These are phyloP conservation scores for Nemania sp. DNA, from an alignment of 2,329 filamentous ascomycete species.

Conservation along the genomic window DNA sequence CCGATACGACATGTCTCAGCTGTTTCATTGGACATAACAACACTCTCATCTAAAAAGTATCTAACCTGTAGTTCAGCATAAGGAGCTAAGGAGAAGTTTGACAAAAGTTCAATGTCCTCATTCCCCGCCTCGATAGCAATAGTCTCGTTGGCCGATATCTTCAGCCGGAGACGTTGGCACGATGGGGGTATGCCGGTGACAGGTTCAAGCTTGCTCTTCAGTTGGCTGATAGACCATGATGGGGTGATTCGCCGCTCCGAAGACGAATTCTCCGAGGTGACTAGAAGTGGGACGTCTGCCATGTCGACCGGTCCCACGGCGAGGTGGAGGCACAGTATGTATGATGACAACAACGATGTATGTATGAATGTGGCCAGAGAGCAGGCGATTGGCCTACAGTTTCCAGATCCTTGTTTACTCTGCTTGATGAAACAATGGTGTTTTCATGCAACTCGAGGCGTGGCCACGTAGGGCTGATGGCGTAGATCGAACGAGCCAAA, in stretches of 20 bases:
- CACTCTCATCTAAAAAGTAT: constrained; percentile 33
- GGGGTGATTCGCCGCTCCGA: constrained; percentile 92
- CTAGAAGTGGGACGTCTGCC: constrained; percentile 74
- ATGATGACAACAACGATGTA: constrained; percentile 17
- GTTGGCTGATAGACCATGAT: constrained; percentile 82
- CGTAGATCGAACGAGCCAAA: constrained; percentile 10
- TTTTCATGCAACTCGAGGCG: constrained; percentile 8
- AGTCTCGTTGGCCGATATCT: constrained; percentile 61
- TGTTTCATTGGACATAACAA: neutral
- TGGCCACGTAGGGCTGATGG: constrained; percentile 27
- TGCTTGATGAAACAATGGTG: constrained; percentile 14
- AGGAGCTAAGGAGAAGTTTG: constrained; percentile 66
- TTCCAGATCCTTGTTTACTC: constrained; percentile 13
- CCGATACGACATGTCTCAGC: neutral
- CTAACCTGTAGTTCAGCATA: constrained; percentile 82
- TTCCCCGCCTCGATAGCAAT: constrained; percentile 69
- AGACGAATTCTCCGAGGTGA: constrained; percentile 74
- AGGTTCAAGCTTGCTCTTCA: constrained; percentile 87
- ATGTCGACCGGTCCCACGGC: constrained; percentile 45
- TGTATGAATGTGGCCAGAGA: constrained; percentile 19
- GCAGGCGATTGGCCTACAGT: constrained; percentile 3
- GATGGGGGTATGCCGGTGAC: constrained; percentile 88
- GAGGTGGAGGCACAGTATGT: constrained; percentile 12
- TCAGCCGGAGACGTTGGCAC: constrained; percentile 75
- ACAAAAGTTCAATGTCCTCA: constrained; percentile 71